Evolutionary conservation across 106 monocot species (phyloP).

Genomic region (Dactylorhiza incarnata): DNA sequence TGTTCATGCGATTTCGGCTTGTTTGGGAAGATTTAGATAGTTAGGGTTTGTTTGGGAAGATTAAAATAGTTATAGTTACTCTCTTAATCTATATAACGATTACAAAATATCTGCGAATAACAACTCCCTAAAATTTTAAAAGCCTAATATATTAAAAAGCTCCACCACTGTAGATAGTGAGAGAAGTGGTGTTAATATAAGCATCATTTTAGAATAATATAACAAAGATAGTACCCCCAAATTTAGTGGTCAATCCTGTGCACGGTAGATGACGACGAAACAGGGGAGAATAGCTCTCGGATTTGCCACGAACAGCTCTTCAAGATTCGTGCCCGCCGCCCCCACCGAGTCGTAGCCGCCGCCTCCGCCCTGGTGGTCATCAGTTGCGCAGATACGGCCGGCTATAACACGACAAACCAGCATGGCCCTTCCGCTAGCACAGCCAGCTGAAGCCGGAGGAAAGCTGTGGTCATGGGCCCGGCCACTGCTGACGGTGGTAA

Average conservation of each 20-base stretch:
- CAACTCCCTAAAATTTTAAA: too few species aligned
- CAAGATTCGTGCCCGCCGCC: conserved; percentile 32
- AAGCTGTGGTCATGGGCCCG: conserved; percentile 48
- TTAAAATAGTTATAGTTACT: too few species aligned
- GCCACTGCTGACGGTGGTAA: conserved; percentile 85
- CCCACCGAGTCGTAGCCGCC: conserved; percentile 43
- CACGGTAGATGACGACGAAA: conserved; percentile 85
- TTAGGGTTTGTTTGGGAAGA: too few species aligned
- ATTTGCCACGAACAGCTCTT: conserved; percentile 76
- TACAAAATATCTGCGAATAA: too few species aligned
- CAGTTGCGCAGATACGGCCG: conserved; percentile 37
- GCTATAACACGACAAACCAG: conserved; percentile 92
- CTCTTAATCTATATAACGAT: too few species aligned
- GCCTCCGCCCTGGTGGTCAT: conserved; percentile 2
- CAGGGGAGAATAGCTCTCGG: conserved; percentile 84
- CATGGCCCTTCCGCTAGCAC: conserved; percentile 41
- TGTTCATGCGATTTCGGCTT: too few species aligned
- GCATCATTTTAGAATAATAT: too few species aligned
- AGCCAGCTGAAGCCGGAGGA: neutral
- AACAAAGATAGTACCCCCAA: too few species aligned
- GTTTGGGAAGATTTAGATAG: too few species aligned
- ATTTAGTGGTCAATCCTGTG: conserved; percentile 12
- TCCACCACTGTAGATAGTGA: too few species aligned
- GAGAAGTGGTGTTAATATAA: too few species aligned
- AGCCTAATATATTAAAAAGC: too few species aligned